Base-by-base conservation (phyloP, 139 green algal species). In the Chlamydomonas urium region DNA sequence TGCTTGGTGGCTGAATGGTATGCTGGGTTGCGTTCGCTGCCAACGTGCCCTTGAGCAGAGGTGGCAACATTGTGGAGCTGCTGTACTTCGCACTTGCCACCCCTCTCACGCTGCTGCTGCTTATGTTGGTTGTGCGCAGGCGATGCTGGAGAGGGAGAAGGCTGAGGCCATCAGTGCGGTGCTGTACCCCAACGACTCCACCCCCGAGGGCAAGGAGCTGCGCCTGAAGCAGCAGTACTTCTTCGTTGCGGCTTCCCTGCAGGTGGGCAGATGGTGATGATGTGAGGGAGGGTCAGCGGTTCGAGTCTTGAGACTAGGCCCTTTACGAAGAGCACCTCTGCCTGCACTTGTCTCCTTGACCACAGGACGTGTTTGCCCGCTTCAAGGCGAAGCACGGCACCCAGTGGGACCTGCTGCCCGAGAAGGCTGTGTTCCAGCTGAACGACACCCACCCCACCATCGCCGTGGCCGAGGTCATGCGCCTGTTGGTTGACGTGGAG, bases 181-280 rank as follows among this genome's bases (percentile, higher is more conserved):
- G 85, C 86, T 99, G 34, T 99, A 99, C 86, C 96, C 96, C 71
- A 97, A 98, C 72, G 96, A 99, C 83, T 84, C 85, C 47, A 99
- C 95, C 3, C 81, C 87, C 53, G 90, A 98, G 75, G 96, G 96
- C 79, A 99, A 99, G 86, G 90, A 97, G 86, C 89, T 99, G 78
- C 91, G 96, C 66, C 85, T 99, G 33, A 97, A 97, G 90, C 96
- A 99, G 90, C 95, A 99, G 86, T 96, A 96, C 87, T 99, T 99
- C 86, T 97, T 99, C 68, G 92, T 97, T 21, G 92, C 85, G 29
- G 96, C 95, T 8, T 96, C 92, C 19, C 81, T 99, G 47, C 94
- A 98, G 88, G 92, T 95, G 71, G 57, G 80, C 23, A 68, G 17
- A 10, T 38, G 6, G 14, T 45, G n/a, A n/a, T n/a, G n/a, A n/a